Conservation (phyloP, 208 protist genomes). For the Phytomonas francai region DNA sequence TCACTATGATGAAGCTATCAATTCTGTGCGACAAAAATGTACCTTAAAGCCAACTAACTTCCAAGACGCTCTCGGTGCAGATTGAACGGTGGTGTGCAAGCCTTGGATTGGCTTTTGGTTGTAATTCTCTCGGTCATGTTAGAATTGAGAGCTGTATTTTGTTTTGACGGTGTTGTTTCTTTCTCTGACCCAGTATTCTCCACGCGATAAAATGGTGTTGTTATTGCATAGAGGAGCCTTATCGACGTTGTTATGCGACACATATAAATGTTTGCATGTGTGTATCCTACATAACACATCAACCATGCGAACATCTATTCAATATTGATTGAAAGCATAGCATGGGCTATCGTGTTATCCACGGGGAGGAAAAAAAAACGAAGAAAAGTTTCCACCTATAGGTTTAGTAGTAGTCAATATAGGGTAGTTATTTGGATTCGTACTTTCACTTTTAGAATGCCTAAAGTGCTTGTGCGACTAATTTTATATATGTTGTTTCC, state of each 20-base stretch:
- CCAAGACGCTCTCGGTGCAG: not conserved
- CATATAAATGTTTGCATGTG: too few relatives aligned
- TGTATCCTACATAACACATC: too few relatives aligned
- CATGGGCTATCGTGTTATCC: too few relatives aligned
- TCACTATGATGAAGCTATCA: not conserved
- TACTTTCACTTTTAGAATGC: not conserved
- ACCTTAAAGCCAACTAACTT: not conserved
- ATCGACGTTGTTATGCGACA: too few relatives aligned
- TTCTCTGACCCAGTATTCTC: not conserved
- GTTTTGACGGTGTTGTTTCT: not conserved
- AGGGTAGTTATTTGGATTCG: not conserved
- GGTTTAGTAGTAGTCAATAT: not conserved
- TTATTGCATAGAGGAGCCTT: not conserved
- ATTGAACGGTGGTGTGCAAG: not conserved
- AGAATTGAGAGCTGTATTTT: not conserved
- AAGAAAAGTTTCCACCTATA: not conserved
- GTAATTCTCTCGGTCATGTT: not conserved
- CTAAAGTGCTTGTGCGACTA: not conserved
- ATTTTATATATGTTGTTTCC: not conserved
- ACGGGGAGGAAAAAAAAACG: not conserved
- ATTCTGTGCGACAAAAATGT: not conserved
- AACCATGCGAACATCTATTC: too few relatives aligned
- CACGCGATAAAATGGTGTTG: too few relatives aligned
- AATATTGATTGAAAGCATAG: too few relatives aligned
- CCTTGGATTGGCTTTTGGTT: not conserved